Conservation (phyloP, 106 monocot species). For the Apostasia shenzhenica region DNA sequence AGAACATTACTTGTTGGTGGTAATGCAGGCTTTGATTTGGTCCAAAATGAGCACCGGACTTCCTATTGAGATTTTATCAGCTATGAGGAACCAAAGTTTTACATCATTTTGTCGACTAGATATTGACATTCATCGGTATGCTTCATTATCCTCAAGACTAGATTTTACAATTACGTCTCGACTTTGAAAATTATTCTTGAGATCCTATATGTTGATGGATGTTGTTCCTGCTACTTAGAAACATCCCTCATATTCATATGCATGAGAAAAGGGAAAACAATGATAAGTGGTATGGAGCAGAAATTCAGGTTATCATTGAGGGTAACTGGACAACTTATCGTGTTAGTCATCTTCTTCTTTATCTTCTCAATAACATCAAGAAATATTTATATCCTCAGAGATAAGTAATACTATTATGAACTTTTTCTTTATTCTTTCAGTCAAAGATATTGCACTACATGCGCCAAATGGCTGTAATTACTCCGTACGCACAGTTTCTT, state of each 20-base stretch:
- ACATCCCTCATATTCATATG: conserved; percentile 91
- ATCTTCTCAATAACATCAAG: background rate
- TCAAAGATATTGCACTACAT: conserved; percentile 98
- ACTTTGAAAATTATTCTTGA: background rate
- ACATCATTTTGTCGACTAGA: conserved; percentile 80
- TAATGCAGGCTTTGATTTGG: conserved; percentile 87
- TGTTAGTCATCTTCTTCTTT: conserved; percentile 38
- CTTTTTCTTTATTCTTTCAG: conserved; percentile 31
- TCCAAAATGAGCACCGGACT: conserved; percentile 99
- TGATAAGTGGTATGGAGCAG: conserved; percentile 90
- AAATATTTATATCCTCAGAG: background rate
- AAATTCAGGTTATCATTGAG: conserved; percentile 96
- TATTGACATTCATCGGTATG: conserved; percentile 94
- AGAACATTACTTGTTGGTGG: conserved; percentile 4
- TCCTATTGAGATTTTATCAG: conserved; percentile 87
- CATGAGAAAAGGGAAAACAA: conserved; percentile 92
- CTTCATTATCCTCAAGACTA: background rate
- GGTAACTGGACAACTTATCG: conserved; percentile 98
- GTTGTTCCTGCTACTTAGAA: conserved; percentile 36
- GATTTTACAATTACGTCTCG: background rate
- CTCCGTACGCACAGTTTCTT: conserved; percentile 89
- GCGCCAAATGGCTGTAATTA: conserved; percentile 99
- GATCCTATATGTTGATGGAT: background rate
- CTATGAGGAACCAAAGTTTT: conserved; percentile 80
- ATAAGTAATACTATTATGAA: conserved; percentile 4